These are phyloP conservation scores for Stemphylium vesicarium DNA, from an alignment of 2,329 filamentous ascomycete species.

Conservation along the genomic window DNA sequence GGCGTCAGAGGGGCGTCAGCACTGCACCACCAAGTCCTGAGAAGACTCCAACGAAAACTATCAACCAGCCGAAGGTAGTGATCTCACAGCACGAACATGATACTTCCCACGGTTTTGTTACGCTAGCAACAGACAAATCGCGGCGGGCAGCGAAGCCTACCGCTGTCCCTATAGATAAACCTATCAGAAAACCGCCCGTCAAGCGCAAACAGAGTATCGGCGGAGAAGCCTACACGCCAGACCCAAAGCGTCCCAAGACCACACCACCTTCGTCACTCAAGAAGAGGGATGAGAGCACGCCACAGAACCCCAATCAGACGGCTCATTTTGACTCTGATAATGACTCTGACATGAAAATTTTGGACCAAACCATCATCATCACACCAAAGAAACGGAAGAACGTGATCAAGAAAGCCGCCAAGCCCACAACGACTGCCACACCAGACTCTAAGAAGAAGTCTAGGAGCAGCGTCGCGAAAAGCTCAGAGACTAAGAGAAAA, in stretches of 20 bases:
- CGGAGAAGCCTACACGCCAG: background rate
- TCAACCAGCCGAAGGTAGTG: background rate
- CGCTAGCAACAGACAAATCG: background rate
- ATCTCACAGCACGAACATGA: background rate
- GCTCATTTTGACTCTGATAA: background rate
- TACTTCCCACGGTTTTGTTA: background rate
- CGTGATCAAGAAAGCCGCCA: background rate
- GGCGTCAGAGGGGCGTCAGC: slow-evolving; percentile 12
- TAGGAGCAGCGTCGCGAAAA: background rate
- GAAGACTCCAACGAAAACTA: background rate
- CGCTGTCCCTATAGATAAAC: background rate
- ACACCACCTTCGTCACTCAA: background rate
- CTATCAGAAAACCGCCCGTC: background rate
- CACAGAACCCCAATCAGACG: background rate
- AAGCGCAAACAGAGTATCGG: slow-evolving; percentile 12
- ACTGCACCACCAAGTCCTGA: slow-evolving; percentile 4
- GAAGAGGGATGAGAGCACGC: background rate
- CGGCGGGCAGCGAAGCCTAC: background rate
- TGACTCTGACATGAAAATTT: background rate
- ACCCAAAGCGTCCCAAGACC: background rate
- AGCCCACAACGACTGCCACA: background rate
- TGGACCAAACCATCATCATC: background rate
- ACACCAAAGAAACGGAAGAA: background rate
- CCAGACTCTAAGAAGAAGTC: background rate
- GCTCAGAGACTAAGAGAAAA: background rate